Percentiles rank a stretch among this genome's conserved stretches.
Conservation (phyloP, 768 basidiomycete genomes). For the Brasilioporus rufonigricans region DNA sequence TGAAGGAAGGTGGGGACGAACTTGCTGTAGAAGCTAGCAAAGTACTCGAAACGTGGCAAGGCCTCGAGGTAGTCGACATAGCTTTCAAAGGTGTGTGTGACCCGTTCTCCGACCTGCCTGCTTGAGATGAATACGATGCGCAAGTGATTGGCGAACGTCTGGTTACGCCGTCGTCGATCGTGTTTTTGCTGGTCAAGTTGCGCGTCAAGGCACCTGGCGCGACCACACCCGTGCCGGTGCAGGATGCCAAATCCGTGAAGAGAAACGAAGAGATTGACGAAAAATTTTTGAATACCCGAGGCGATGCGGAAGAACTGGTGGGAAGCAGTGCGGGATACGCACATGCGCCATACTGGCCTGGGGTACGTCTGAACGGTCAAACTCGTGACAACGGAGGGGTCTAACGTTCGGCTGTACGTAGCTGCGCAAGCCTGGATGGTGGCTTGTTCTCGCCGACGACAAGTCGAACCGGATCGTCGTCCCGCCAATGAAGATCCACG, state of each 20-base stretch:
- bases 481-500: constrained; percentile 77
- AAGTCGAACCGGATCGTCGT: constrained; percentile 84
- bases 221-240: constrained; percentile 29
- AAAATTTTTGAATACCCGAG: constrained; percentile 62
- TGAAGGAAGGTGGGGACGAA: constrained; percentile 18
- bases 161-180: constrained; percentile 85
- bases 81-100: constrained; percentile 72
- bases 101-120: neutral
- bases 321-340: constrained; percentile 53
- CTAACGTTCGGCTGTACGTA: constrained; percentile 37
- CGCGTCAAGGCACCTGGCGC: constrained; percentile 60
- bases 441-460: constrained; percentile 86
- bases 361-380: constrained; percentile 44
- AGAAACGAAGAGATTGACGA: constrained; percentile 63
- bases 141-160: constrained; percentile 88
- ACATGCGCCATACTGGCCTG: constrained; percentile 95
- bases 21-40: constrained; percentile 40
- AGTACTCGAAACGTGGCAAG: constrained; percentile 67
- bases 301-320: constrained; percentile 62
- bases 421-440: constrained; percentile 91
- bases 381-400: neutral
- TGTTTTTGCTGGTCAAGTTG: constrained; percentile 82
- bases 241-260: constrained; percentile 43
- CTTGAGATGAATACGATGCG: constrained; percentile 3
- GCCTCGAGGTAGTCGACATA: constrained; percentile 76